Percentiles rank a stretch among this genome's conserved stretches.
Conservation (phyloP, 2,329 filamentous ascomycete species). For the Hypoxylon sp. region DNA sequence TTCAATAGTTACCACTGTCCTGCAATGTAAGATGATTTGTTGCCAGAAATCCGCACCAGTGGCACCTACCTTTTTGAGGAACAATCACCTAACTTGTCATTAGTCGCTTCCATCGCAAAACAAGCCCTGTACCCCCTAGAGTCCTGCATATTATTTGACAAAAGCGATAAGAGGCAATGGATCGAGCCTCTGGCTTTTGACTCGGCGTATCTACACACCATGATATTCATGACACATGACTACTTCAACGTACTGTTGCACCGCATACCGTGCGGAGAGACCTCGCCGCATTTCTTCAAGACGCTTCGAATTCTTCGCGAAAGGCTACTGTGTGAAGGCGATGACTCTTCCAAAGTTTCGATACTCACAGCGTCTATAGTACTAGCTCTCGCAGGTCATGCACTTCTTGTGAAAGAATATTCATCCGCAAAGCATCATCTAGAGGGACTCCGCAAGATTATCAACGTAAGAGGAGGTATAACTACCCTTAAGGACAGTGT, state of each 20-base stretch:
- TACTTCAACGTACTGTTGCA: constrained; percentile 26
- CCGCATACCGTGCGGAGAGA: constrained; percentile 5
- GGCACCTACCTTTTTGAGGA: background rate
- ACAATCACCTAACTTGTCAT: constrained; percentile 3
- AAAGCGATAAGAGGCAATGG: constrained; percentile 38
- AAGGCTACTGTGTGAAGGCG: constrained; percentile 22
- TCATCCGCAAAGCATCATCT: constrained; percentile 54
- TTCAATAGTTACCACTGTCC: constrained; percentile 21
- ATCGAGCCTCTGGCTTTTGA: constrained; percentile 35
- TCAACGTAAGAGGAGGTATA: constrained; percentile 57
- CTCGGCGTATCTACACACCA: constrained; percentile 36
- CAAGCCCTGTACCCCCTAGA: constrained; percentile 39
- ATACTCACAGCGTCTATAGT: constrained; percentile 55
- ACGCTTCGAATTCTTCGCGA: constrained; percentile 35
- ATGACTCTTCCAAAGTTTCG: constrained; percentile 25
- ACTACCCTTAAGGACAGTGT: constrained; percentile 51
- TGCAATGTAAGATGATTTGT: constrained; percentile 23
- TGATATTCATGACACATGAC: constrained; percentile 31
- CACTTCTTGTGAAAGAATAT: constrained; percentile 51
- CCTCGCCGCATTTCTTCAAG: constrained; percentile 34
- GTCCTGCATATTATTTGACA: constrained; percentile 38
- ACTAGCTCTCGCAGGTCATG: constrained; percentile 52
- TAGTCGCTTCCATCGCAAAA: constrained; percentile 42
- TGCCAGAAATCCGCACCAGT: background rate
- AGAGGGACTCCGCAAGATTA: constrained; percentile 57